Evolutionary conservation across 2,329 filamentous ascomycete species (phyloP), one percentile per base, ranked within the genome.

Genomic region (Aureobasidium melanogenum): DNA sequence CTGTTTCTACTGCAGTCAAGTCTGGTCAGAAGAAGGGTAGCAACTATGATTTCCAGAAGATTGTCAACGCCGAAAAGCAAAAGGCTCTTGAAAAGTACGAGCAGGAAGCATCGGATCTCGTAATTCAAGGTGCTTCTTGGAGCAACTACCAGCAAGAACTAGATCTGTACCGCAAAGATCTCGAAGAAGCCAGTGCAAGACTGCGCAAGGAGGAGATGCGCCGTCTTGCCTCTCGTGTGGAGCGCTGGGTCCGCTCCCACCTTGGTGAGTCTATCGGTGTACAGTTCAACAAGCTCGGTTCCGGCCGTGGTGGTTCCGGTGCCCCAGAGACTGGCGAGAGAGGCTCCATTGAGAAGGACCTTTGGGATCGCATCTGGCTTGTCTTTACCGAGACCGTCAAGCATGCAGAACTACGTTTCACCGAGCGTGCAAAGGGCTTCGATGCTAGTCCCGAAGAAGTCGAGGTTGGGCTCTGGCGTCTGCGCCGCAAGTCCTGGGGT

Each of bases 131-230:
- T n/a, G 84, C 93, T 0, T 71, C 86, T 0, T 99, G 93, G 93
- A 92, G 89, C 66, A 88, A 91, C 73, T 96, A 94, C 73, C 85
- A 87, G 70, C 82, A 91, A 51, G 89, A 96, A 73, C 81, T 89
- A 62, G 77, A 82, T 26, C 78, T 96, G 28, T 96, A 93, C 68
- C 88, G 89, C 71, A 93, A 95, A 72, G 94, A 99, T 62, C 81
- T 99, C 15, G 90, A 96, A 64, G 89, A 94, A 66, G 91, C 95
- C 59, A 96, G 91, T 66, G 82, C 84, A 43, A 86, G 88, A 64
- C 77, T 99, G 67, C 85, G 94, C 67, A 92, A 94, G 71, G 94
- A 99, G 66, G 94, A 99, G 76, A 96, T 99, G 91, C 86, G 93
- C 64, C 86, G 94, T 24, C 79, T 99, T 64, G 92, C 94, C 1